Conservation (phyloP, 2,329 filamentous ascomycete genomes). For the Scytalidium sp. region DNA sequence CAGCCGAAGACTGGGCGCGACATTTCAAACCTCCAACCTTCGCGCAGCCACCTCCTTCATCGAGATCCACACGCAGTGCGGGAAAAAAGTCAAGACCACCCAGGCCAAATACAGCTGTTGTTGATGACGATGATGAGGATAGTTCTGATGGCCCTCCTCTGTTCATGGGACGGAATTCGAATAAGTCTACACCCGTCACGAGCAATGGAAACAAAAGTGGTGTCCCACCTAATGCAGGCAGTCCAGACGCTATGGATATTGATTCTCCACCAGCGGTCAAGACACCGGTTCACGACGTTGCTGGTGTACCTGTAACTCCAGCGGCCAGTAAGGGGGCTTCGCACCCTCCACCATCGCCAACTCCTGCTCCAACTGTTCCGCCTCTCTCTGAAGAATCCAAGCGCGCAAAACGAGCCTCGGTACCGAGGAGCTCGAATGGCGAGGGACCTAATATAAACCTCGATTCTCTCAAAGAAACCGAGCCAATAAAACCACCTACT, state of each 20-base stretch:
- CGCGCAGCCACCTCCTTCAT: slow-evolving; percentile 14
- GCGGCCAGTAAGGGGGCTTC: slow-evolving; percentile 37
- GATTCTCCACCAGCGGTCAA: slow-evolving; percentile 44
- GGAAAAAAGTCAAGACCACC: slow-evolving; percentile 15
- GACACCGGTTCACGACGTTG: slow-evolving; percentile 23
- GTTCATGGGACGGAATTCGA: slow-evolving; percentile 12
- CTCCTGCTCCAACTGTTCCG: neutral
- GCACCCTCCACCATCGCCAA: slow-evolving; percentile 41
- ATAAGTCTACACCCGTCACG: neutral
- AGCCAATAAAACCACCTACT: slow-evolving; percentile 46
- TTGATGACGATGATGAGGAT: slow-evolving; percentile 22
- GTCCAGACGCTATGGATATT: slow-evolving; percentile 64
- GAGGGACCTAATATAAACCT: slow-evolving; percentile 54
- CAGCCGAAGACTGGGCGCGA: slow-evolving; percentile 24
- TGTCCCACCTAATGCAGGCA: slow-evolving; percentile 31
- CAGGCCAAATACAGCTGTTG: slow-evolving; percentile 22
- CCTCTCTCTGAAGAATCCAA: slow-evolving; percentile 3
- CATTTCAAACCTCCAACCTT: slow-evolving; percentile 29
- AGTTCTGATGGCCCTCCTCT: slow-evolving; percentile 22
- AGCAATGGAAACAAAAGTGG: neutral
- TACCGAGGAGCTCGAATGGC: slow-evolving; percentile 47
- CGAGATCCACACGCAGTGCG: slow-evolving; percentile 4
- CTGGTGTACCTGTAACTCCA: slow-evolving; percentile 56
- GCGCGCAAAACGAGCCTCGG: slow-evolving; percentile 18
- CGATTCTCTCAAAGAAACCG: slow-evolving; percentile 52